Base-by-base conservation (phyloP, 2,329 filamentous ascomycete species). In the Pyricularia sp. region DNA sequence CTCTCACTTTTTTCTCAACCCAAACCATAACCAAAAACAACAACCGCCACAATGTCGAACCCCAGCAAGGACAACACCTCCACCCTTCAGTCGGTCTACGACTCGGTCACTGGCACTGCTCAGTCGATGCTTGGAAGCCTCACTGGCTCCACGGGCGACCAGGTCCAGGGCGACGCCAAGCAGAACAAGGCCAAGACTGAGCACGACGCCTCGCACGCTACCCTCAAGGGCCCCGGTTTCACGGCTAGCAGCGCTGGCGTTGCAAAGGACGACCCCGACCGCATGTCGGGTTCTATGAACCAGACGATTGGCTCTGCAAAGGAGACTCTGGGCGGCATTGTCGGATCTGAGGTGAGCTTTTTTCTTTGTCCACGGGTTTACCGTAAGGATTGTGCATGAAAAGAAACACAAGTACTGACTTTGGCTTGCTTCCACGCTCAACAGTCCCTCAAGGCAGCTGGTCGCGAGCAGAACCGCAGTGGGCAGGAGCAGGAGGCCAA, bases 261-360 rank as follows among this genome's bases (percentile, higher is more conserved):
- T 66, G 85, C 89, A 71, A 84, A 86, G 73, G 92, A 97, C 79
- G 84, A 92, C 79, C 83, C 89, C 12, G 83, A 94, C 77, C 92
- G 93, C 72, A 81, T 84, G 26, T 77, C 86, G 23, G 94, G 94
- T 63, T 84, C 85, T 23, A 96, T 91, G 89, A 92, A 97, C 82
- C 94, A 97, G 81, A 97, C 93, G 5, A 76, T 94, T n/a, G 94
- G 94, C 68, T 87, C 90, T 0, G 89, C 89, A 63, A 97, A 97
- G 83, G 92, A 97, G 78, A 83, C 89, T 4, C 72, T 95, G 0
- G 94, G 94, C 69, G 89, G 89, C 23, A 74, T 94, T 5, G 73
- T 94, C 30, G 94, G 94, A 70, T 88, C 87, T 72, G 90, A 95
- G 80, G 86, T 86, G 77, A 72, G 80, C n/a, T 26, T 7, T 69